Base-by-base conservation (phyloP, 768 basidiomycete species). In the Mycena galopus region DNA sequence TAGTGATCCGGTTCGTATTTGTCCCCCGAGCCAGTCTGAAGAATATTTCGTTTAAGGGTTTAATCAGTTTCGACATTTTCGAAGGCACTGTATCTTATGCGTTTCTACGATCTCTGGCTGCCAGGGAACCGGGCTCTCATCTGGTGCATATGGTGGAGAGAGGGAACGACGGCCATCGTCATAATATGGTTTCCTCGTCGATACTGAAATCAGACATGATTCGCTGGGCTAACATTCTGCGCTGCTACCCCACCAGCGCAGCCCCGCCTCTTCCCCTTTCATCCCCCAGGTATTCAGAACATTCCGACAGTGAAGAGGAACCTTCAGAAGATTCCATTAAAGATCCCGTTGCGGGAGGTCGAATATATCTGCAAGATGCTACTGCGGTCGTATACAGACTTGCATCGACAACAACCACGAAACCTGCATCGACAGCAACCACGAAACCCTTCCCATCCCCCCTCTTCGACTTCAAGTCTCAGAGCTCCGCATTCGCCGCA, bases 61-160 rank as follows among this genome's bases (percentile, higher is more conserved):
- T 65, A 50, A 35, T 44, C 42, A 93, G 92, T 32, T 92, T 86
- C 74, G 87, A 92, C 75, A 77, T 91, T 0, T 90, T 89, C 67
- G 89, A 92, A 73, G 90, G 91, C 72, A 89, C 90, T 63, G 77
- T 92, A 8, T 91, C 90, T 5, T 87, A 90, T 78, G 88, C 88
- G 17, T 88, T 87, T 76, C 81, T 86, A 53, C 88, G 88, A 33
- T 85, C 88, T 33, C 83, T 84, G 35, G 83, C 88, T 47, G 78
- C 84, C 56, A 86, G 86, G 10, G 80, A 84, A 50, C 83, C 86
- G 67, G 86, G 89, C n/a, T n/a, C n/a, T 70, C 87, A 89, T 76
- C 76, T 93, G 50, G 80, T 94, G 8, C 87, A 93, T 77, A 88
- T 94, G 87, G 85, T 87, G 25, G 90, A 94, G 78, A 84, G 86